phyloP scores from a whole-genome alignment of 148 eudicot genomes.

The Vaccinium myrtillus region DNA sequence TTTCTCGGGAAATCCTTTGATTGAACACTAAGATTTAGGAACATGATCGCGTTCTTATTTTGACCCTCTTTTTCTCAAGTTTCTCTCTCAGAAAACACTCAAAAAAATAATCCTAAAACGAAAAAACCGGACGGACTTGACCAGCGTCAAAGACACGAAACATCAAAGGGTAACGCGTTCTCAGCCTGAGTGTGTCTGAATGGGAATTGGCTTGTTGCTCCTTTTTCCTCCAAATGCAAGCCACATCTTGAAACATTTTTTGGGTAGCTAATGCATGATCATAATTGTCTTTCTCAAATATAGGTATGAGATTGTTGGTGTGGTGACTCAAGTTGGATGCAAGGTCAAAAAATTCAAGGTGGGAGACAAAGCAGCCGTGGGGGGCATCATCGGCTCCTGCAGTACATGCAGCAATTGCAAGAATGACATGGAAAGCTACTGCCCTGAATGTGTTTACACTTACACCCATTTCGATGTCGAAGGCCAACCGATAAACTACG shows the following conservation, averaged over 20 bases:
- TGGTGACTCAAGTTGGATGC: conserved; percentile 16
- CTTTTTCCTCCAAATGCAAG: too few species aligned
- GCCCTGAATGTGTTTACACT: background rate
- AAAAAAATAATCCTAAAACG: too few species aligned
- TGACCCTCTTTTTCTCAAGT: too few species aligned
- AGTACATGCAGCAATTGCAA: background rate
- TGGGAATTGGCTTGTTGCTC: too few species aligned
- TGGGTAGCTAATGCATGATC: background rate
- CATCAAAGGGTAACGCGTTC: too few species aligned
- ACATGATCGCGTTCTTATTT: too few species aligned
- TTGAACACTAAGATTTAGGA: too few species aligned
- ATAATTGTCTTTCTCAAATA: background rate
- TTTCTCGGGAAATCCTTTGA: too few species aligned
- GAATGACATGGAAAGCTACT: conserved; percentile 10
- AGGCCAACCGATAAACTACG: background rate
- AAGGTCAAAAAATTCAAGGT: conserved; percentile 18
- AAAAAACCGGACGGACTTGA: too few species aligned
- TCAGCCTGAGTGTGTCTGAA: too few species aligned
- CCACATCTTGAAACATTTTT: background rate
- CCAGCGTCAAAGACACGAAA: too few species aligned
- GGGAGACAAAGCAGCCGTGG: conserved; percentile 14
- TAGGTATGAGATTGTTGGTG: conserved; percentile 18
- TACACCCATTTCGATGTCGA: background rate
- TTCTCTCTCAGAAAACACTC: too few species aligned
- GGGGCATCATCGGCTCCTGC: background rate